Conservation (phyloP, 108 stramenopile species). For the Conticribra guillardii region DNA sequence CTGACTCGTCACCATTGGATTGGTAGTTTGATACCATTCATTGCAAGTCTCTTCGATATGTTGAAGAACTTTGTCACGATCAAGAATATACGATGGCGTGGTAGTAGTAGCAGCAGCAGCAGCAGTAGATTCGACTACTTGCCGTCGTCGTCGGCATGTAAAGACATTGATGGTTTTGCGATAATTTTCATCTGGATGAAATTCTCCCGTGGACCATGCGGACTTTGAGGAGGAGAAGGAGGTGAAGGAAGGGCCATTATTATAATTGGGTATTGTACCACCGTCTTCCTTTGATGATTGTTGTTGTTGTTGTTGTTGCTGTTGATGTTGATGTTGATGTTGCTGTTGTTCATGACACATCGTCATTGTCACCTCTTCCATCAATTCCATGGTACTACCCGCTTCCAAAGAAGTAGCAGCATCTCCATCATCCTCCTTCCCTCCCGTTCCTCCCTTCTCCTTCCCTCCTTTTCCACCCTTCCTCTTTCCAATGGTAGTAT, state of each 20-base stretch:
- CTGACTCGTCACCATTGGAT: slow-evolving; percentile 71
- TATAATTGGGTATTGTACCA: background rate
- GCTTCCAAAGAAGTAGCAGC: no score
- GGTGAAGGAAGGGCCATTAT: no score
- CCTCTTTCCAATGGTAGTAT: background rate
- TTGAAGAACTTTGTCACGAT: slow-evolving; percentile 46
- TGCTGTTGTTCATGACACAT: slow-evolving; percentile 1
- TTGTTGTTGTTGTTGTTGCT: background rate
- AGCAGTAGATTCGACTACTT: no score
- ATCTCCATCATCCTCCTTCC: background rate
- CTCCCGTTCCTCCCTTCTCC: no score
- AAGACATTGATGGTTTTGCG: slow-evolving; percentile 59
- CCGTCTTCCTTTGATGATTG: slow-evolving; percentile 4
- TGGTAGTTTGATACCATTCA: slow-evolving; percentile 65
- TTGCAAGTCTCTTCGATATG: slow-evolving; percentile 70
- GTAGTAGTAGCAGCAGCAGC: background rate
- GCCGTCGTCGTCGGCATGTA: slow-evolving; percentile 35
- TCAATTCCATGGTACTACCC: no score
- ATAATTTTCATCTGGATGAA: slow-evolving; percentile 55
- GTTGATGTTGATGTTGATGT: no score
- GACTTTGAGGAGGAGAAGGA: slow-evolving; percentile 11
- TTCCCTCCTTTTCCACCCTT: slow-evolving; percentile 1
- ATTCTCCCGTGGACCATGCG: slow-evolving; percentile 55
- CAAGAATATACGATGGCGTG: slow-evolving; percentile 21
- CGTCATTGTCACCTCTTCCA: slow-evolving; percentile 2